A percentile compares a stretch with the other conserved stretches of the same genome.
Conservation (phyloP, 139 green algal genomes). For the Coelastrella sp. region DNA sequence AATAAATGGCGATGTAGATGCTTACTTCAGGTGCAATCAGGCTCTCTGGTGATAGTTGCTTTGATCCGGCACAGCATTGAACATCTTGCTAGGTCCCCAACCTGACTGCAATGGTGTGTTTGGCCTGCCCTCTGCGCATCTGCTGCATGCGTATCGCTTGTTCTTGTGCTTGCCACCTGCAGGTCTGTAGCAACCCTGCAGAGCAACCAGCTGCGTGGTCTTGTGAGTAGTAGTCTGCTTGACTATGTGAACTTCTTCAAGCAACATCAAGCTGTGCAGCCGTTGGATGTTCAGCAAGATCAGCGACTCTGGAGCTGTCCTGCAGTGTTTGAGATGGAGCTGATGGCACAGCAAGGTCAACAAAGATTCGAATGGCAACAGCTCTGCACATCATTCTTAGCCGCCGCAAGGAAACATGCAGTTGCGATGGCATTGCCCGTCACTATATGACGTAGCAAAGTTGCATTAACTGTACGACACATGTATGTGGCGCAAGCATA, state of each 20-base stretch:
- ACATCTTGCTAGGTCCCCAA: neutral
- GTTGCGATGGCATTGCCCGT: too few species aligned
- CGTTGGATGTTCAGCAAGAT: slow-evolving; percentile 68
- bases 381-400: neutral
- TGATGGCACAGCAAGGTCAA: slow-evolving; percentile 53
- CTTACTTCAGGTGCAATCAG: slow-evolving; percentile 55
- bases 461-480: too few species aligned
- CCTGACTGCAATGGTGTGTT: too few species aligned
- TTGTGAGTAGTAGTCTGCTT: slow-evolving; percentile 64
- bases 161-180: slow-evolving; percentile 19
- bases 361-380: too few species aligned
- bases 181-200: slow-evolving; percentile 70
- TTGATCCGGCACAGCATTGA: neutral
- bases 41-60: neutral
- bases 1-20: slow-evolving; percentile 78
- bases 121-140: too few species aligned
- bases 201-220: slow-evolving; percentile 77
- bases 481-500: too few species aligned
- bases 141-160: too few species aligned
- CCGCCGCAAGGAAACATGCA: too few species aligned
- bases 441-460: too few species aligned
- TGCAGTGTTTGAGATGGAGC: slow-evolving; percentile 71
- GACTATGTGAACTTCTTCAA: slow-evolving; percentile 68
- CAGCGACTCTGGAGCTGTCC: slow-evolving; percentile 59
- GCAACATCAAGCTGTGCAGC: slow-evolving; percentile 52